Conservation (phyloP, 2,329 filamentous ascomycete genomes). For the Cercospora sojina region DNA sequence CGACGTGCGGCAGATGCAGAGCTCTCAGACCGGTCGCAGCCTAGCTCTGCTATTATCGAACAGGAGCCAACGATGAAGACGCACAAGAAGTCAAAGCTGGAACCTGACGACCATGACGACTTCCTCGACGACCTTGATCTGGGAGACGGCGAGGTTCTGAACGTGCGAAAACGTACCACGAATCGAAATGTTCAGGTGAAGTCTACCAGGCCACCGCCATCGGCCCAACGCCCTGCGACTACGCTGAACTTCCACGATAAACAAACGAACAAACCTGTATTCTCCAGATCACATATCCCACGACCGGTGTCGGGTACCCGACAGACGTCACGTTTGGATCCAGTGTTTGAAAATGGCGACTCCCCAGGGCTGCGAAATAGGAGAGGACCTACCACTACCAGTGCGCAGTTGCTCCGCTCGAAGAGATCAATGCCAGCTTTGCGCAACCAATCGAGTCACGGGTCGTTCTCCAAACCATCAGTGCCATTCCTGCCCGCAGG, state of each 20-base stretch:
- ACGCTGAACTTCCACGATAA: conserved; percentile 92
- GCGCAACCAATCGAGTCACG: conserved; percentile 44
- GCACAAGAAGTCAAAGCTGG: conserved; percentile 38
- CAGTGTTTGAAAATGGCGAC: conserved; percentile 85
- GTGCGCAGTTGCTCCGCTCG: conserved; percentile 55
- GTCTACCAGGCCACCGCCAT: conserved; percentile 61
- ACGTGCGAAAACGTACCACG: conserved; percentile 74
- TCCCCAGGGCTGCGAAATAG: conserved; percentile 64
- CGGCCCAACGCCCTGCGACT: conserved; percentile 70
- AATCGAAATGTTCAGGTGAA: conserved; percentile 93
- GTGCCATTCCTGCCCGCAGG: conserved; percentile 79
- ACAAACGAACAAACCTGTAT: conserved; percentile 41
- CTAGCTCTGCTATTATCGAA: conserved; percentile 32
- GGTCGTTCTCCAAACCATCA: conserved; percentile 61
- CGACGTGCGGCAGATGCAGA: conserved; percentile 56
- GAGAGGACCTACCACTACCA: conserved; percentile 53
- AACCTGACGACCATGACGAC: conserved; percentile 59
- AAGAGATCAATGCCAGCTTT: conserved; percentile 63
- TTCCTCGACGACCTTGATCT: conserved; percentile 85
- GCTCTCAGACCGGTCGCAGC: conserved; percentile 36
- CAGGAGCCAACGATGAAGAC: conserved; percentile 39
- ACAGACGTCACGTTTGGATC: conserved; percentile 70
- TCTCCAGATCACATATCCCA: conserved; percentile 68
- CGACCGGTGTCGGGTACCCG: conserved; percentile 62
- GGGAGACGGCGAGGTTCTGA: conserved; percentile 73